Base-by-base conservation (phyloP, 768 basidiomycete genomes). In the Daedaleopsis nitida region DNA sequence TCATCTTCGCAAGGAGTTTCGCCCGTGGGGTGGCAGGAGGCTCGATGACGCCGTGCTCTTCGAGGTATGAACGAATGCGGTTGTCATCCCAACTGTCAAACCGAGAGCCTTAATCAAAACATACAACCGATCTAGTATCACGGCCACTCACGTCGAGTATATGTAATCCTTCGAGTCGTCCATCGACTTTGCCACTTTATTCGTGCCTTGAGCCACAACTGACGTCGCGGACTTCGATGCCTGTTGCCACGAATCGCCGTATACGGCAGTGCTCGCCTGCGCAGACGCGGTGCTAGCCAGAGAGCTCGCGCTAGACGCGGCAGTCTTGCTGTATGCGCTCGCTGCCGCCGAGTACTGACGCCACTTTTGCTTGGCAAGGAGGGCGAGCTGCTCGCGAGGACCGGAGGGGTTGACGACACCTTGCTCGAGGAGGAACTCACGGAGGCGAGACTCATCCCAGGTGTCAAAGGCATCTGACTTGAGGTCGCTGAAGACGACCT, bases 131-230 rank as follows among this genome's bases (percentile, higher is more conserved):
- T 3, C 17, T 23, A 13, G 4, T 35, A 11, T 1, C 12, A 12
- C 23, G 55, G 23, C 3, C 2, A 61, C 70, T 59, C 39, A 97
- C 0, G 89, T 84, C 0, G 91, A 93, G 73, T 91, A 96, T 17
- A 95, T 76, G 66, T 94, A 96, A 72, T 98, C 95, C 71, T 87
- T 92, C 34, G 86, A 73, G 60, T 90, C 84, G 63, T 95, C 89
- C 21, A 93, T 71, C 27, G 75, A 76, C 23, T 78, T 76, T 9
- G 72, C 73, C 11, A 78, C 83, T 2, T 81, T 79, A 16, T 80
- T 75, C 0, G 86, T 84, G 3, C 86, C 84, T 60, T 85, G 81
- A 0, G 84, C 77, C 14, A 75, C 78, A 1, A 80, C 62, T 16
- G 73, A 75, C 23, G 72, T 67, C 13, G 64, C 63, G 11, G 64